Evolutionary conservation across 1,284 basidiomycete genomes (phyloP).

Genomic region (Cutaneotrichosporon cavernicola): DNA sequence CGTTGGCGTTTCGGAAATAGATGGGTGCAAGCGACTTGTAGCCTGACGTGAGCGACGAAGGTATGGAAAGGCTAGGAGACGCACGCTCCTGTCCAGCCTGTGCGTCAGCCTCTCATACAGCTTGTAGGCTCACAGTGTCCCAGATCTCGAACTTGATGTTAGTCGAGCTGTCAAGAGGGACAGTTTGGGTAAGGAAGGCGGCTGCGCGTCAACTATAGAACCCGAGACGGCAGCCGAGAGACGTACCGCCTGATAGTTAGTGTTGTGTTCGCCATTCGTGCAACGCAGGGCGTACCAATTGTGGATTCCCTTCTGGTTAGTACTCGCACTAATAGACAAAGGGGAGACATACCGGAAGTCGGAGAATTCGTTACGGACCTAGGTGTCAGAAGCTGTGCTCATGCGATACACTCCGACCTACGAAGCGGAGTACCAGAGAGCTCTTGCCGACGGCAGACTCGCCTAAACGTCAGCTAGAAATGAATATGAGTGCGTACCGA

Average conservation of each 20-base stretch:
- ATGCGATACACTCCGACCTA: constrained; percentile 54
- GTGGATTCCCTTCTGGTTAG: constrained; percentile 47
- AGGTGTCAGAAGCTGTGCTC: constrained; percentile 2
- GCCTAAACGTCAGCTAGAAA: constrained; percentile 57
- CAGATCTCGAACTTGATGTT: constrained; percentile 98
- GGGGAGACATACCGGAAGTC: constrained; percentile 74
- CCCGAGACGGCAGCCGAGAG: neutral
- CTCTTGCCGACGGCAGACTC: constrained; percentile 98
- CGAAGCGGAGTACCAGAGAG: constrained; percentile 89
- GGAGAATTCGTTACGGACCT: constrained; percentile 83
- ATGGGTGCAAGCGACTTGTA: constrained; percentile 68
- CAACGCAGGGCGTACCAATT: constrained; percentile 35
- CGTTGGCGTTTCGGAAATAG: constrained; percentile 99
- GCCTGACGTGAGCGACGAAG: constrained; percentile 30
- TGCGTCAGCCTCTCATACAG: neutral
- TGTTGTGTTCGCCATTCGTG: neutral
- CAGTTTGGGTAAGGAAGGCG: constrained; percentile 94
- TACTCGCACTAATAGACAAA: too few species aligned
- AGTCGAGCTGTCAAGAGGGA: constrained; percentile 81
- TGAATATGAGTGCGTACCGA: constrained; percentile 60
- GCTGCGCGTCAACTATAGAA: constrained; percentile 57
- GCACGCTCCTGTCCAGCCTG: constrained; percentile 54
- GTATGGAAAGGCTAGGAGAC: constrained; percentile 9
- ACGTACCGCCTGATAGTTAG: constrained; percentile 31
- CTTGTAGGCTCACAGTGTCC: constrained; percentile 57